Base-by-base conservation (phyloP, 805 yeast genomes). In the Saturnispora ahearnii region DNA sequence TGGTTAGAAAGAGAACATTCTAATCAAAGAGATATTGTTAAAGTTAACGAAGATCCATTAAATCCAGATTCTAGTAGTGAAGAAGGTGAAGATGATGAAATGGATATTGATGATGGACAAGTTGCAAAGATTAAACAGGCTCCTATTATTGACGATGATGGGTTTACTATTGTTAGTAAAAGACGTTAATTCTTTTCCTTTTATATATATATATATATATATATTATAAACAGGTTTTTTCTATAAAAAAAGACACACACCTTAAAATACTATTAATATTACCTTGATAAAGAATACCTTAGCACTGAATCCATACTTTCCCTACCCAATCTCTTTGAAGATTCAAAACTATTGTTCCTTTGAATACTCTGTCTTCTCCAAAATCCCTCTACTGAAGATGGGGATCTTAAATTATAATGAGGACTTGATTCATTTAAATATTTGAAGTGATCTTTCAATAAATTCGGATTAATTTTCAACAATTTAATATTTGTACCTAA, bases 111-210 rank as follows among this genome's bases (percentile, higher is more conserved):
- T 3, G 77, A 68, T 1, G 72, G 63, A 10, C 72, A 62, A 10
- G 60, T 59, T 1, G 68, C 60, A 41, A 74, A 66, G 5, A 71
- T 66, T 37, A 57, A 55, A 57, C 65, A 66, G 30, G 85, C 74
- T 10, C 95, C 96, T 2, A 62, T 84, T 9, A 74, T 91, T 8
- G 98, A 91, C 62, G 98, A 91, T 32, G 98, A 91, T 62, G 99
- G 98, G 1, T 91, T 91, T 61, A 93, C 89, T 58, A 67, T 88
- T 53, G 97, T 91, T 3, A 88, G 82, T 59, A 82, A 78, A 61
- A 74, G 76, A 64, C 67, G 73, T 57, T 60, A 44, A 49, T 24
- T 26, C 29, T 26, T 5, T 26, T 26, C 29, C 29, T 26, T 26
- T 26, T 12, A 15, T 46, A 18, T 33, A 28, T 29, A 32, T 31